A percentile compares a stretch with the other conserved stretches of the same genome.
Evolutionary conservation across 2,329 filamentous ascomycete species (phyloP).

Genomic region (Neofusicoccum cordaticola): DNA sequence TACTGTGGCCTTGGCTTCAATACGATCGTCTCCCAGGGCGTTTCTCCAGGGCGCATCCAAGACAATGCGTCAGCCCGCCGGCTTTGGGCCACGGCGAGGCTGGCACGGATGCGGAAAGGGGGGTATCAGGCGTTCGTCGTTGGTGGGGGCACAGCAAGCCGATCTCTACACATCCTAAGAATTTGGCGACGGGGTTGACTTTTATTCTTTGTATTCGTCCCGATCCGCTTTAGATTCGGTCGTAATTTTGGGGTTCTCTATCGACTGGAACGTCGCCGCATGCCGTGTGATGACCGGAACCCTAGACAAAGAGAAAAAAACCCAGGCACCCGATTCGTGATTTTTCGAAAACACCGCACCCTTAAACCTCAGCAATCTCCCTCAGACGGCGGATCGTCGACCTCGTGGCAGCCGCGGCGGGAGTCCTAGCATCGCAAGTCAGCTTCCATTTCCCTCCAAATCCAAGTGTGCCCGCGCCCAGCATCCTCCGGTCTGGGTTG

Average conservation of each 20-base stretch:
- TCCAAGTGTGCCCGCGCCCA: not conserved
- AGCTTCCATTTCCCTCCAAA: not conserved
- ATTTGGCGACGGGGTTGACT: slow-evolving; percentile 8
- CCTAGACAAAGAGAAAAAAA: slow-evolving; percentile 18
- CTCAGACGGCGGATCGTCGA: slow-evolving; percentile 96
- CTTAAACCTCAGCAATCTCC: slow-evolving; percentile 93
- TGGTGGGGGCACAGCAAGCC: slow-evolving; percentile 1
- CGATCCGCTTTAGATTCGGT: slow-evolving; percentile 18
- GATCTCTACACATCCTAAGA: slow-evolving; percentile 3
- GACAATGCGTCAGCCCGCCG: not conserved
- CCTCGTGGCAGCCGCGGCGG: slow-evolving; percentile 88
- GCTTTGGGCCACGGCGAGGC: not conserved
- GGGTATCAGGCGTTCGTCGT: not conserved
- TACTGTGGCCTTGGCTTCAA: slow-evolving; percentile 9
- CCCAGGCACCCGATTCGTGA: slow-evolving; percentile 18
- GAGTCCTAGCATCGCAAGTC: slow-evolving; percentile 61
- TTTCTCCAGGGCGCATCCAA: slow-evolving; percentile 4
- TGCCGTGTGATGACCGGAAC: slow-evolving; percentile 18
- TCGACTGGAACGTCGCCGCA: slow-evolving; percentile 18
- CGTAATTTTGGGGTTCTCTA: slow-evolving; percentile 18
- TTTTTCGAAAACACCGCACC: slow-evolving; percentile 19
- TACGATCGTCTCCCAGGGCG: slow-evolving; percentile 12
- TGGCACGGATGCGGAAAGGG: slow-evolving; percentile 1
- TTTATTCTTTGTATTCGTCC: slow-evolving; percentile 19
- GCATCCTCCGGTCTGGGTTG: not conserved